Base-by-base conservation (phyloP, 1,284 basidiomycete species). In the Mycena citricolor region DNA sequence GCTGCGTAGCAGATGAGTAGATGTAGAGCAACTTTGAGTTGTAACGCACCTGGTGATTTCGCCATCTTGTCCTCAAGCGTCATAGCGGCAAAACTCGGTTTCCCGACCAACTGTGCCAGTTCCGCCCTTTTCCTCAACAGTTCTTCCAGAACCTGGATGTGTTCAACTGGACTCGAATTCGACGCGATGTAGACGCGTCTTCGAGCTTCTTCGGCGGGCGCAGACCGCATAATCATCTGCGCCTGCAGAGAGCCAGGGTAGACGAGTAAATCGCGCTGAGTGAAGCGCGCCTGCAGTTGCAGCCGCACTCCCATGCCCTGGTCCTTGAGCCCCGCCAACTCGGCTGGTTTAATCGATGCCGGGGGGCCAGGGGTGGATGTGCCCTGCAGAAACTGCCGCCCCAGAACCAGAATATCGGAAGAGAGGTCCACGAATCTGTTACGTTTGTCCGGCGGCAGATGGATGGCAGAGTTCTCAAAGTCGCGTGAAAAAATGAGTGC, bases 391-490 rank as follows among this genome's bases (percentile, higher is more conserved):
- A 98, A 98, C 43, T 85, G 76, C 11, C 94, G 81, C 5, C 94
- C 94, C 7, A 97, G 82, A 0, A 85, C 74, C n/a, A 97, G 73
- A 47, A 98, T 91, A 37, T 91, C 86, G 24, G 94, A 91, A n/a
- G 91, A 94, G 10, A 98, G 73, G 4, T 85, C 77, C 11, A 99
- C 94, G 55, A 98, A 97, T 39, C 79, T 81, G 30, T 81, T 74
- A 20, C 95, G 79, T 55, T 90, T 75, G 2, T 73, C 71, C 0
- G 86, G 80, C 7, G 93, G 87, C 4, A 98, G 76, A 61, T 95
- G 81, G 54, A 99, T 97, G 1, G 93, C 95, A 6, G 93, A 97
- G 64, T 94, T 95, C 62, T 97, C 92, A 68, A 99, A 99, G 71
- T 99, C 97, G 38, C 88, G 80, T 76, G 93, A 85, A 66, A 98